Base-by-base conservation (phyloP, 2,329 filamentous ascomycete genomes). In the Cercospora sp. region DNA sequence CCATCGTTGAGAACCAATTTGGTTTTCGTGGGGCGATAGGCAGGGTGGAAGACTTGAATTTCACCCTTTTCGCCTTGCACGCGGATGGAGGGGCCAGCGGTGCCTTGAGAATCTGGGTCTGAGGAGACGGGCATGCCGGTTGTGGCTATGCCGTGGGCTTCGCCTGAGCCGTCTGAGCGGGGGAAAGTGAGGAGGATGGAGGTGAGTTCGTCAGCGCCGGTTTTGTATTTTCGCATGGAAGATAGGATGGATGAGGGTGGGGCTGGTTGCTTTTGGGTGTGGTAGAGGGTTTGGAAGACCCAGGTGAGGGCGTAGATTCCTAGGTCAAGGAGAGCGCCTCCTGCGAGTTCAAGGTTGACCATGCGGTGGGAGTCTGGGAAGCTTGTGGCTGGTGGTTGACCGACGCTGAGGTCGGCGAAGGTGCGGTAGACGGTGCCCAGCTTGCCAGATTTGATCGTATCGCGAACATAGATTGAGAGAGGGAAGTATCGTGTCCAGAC, bases 401-500 rank as follows among this genome's bases (percentile, higher is more conserved):
- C 87, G 74, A 91, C 85, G 75, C 69, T 90, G 67, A 84, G 80
- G 77, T 89, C 87, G 7, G 87, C 86, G 36, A 81, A 80, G 3
- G 87, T 85, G 33, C 88, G 83, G 36, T 86, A 78, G 23, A 89
- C 84, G 61, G 84, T 83, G 2, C 88, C 88, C 57, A 87, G 81
- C 69, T 81, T 81, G 63, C 84, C 84, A 3, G 82, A 82, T 3
- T 77, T 81, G 74, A 89, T 86, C 63, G 93, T 81, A 75, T 94
- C 88, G 62, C 91, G 84, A 42, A 93, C 83, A 78, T 91, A 88
- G 78, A 93, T 87, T 75, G 91, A 94, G 12, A 97, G 82, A 2
- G 93, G 93, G 82, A 97, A 95, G 82, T 90, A 95, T 68, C 93
- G 85, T 40, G 92, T 96, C 93, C 93, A 97, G 20, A 96, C 92